phyloP scores from a whole-genome alignment of 139 green algal species.

The Picocystis salinarum region DNA sequence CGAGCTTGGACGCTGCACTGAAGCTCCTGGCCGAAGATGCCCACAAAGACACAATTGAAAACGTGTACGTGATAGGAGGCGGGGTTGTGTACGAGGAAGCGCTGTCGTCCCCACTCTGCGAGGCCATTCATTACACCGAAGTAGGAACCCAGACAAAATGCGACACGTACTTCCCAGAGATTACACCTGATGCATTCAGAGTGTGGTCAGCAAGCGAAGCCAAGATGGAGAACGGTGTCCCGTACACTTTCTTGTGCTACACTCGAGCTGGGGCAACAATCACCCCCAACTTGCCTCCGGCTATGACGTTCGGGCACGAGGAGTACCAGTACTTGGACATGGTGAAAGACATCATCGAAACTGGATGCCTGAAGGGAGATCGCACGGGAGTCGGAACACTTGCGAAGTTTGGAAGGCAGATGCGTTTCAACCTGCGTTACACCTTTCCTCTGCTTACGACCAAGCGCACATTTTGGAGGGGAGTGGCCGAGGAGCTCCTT shows the following conservation, averaged over 20 bases:
- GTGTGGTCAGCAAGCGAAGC: slow-evolving; percentile 41
- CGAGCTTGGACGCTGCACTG: slow-evolving; percentile 54
- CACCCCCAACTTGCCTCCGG: slow-evolving; percentile 18
- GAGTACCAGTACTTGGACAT: slow-evolving; percentile 93
- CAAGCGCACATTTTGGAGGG: slow-evolving; percentile 36
- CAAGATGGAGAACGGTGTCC: slow-evolving; percentile 9
- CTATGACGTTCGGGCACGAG: slow-evolving; percentile 45
- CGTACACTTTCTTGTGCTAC: slow-evolving; percentile 65
- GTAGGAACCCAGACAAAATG: slow-evolving; percentile 50
- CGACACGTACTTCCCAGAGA: slow-evolving; percentile 68
- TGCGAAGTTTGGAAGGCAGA: slow-evolving; percentile 67
- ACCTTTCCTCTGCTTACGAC: slow-evolving; percentile 92
- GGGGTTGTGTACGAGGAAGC: slow-evolving; percentile 45
- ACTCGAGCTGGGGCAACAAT: slow-evolving; percentile 12
- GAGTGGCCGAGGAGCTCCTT: slow-evolving; percentile 93
- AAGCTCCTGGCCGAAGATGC: slow-evolving; percentile 25
- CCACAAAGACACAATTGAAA: slow-evolving; percentile 37
- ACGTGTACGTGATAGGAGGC: slow-evolving; percentile 89
- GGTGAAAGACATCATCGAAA: slow-evolving; percentile 59
- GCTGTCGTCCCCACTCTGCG: slow-evolving; percentile 43
- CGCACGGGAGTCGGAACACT: slow-evolving; percentile 90
- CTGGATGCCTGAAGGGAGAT: slow-evolving; percentile 54
- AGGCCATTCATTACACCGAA: slow-evolving; percentile 68
- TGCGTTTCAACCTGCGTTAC: slow-evolving; percentile 86
- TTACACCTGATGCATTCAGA: slow-evolving; percentile 39